Base-by-base conservation (phyloP, 441 rosid genomes). In the Daphne laureola region DNA sequence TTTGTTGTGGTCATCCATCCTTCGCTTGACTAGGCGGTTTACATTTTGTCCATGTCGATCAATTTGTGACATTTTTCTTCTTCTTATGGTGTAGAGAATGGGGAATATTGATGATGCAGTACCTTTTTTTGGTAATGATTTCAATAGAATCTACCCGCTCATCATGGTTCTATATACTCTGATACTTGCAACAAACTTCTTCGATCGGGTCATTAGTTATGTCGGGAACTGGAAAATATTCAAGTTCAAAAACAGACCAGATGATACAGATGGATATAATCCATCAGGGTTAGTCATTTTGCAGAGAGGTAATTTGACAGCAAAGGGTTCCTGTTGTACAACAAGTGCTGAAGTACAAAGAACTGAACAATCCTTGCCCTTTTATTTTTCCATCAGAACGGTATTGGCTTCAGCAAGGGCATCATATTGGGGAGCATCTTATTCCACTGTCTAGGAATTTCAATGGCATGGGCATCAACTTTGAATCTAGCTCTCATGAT, bases 61-160 rank as follows among this genome's bases (percentile, higher is more conserved):
- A 16, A 36, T 21, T 53, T 42, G 54, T 21, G 25, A 21, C 1
- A 21, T 58, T 62, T 53, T 64, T 13, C 43, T 1, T 31, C 11
- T 31, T 5, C 38, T 31, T 31, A 9, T 31, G 38, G 53, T 80
- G 73, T 89, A 87, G 95, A 73, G 84, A 63, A 87, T 84, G 95
- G 95, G 91, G 25, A 80, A 72, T 63, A 84, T 84, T 52, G 85
- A 84, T 68, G 69, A 71, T 45, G 87, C 85, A 21, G 82, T 84
- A 52, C 81, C 91, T 38, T 80, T 84, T 56, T 80, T 84, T 40
- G 92, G 92, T 55, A 59, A 65, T 47, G 81, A 70, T 25, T 87
- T 87, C 67, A 87, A 87, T 73, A 78, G 71, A 72, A 87, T 87
- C 50, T 87, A 87, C 71, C 95, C 95, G 23, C 92, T 87, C 51